A percentile compares a stretch with the other conserved stretches of the same genome.
Conservation (phyloP, 345 rosid species). For the Melastoma malabathricum region DNA sequence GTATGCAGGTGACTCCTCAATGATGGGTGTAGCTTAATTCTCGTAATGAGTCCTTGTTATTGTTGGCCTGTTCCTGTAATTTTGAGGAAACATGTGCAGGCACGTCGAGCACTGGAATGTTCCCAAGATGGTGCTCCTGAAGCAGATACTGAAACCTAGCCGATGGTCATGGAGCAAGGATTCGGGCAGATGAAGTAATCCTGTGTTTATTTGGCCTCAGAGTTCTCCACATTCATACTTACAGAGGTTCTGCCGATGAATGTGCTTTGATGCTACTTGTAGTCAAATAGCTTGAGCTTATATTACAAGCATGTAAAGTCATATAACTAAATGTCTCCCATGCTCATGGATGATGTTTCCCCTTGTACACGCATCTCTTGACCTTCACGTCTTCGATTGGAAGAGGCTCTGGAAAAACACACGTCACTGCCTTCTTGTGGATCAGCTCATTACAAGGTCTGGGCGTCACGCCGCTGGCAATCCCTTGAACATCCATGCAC, state of each 20-base stretch:
- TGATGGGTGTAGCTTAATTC: too few relatives aligned
- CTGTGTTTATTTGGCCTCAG: background rate
- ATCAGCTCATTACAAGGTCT: constrained; percentile 28
- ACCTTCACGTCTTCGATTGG: constrained; percentile 55
- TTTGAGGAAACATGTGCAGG: constrained; percentile 20
- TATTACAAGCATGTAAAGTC: too few relatives aligned
- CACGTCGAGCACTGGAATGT: constrained; percentile 93
- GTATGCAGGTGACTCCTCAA: constrained; percentile 46
- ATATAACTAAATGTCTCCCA: too few relatives aligned
- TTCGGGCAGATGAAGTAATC: constrained; percentile 8
- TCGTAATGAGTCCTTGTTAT: background rate
- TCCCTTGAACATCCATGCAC: constrained; percentile 43
- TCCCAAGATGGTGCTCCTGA: constrained; percentile 71
- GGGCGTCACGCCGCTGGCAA: constrained; percentile 41
- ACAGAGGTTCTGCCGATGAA: constrained; percentile 16
- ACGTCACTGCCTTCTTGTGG: constrained; percentile 29
- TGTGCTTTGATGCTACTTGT: too few relatives aligned
- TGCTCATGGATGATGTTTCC: constrained; percentile 10
- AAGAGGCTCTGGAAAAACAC: constrained; percentile 47
- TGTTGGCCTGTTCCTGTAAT: background rate
- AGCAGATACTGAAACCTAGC: constrained; percentile 66
- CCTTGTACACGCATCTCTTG: constrained; percentile 33
- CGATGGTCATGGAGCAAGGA: constrained; percentile 21
- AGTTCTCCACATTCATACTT: constrained; percentile 1
- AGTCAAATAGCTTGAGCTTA: too few relatives aligned